Conservation (phyloP, 345 rosid species). For the Passiflora organensis region DNA sequence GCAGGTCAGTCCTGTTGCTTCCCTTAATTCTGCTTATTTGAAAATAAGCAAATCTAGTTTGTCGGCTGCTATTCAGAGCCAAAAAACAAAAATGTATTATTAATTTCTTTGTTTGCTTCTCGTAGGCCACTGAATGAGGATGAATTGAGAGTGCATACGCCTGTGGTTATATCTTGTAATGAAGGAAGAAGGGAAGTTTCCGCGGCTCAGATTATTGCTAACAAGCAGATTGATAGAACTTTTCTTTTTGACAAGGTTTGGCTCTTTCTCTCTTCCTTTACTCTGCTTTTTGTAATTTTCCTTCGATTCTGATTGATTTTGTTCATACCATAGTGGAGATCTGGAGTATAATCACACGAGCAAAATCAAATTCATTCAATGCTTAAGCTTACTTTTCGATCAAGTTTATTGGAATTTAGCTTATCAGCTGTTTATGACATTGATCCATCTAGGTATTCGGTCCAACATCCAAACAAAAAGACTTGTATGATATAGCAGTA, state of each 20-base stretch:
- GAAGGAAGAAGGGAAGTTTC: slow-evolving; percentile 86
- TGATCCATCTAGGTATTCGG: slow-evolving; percentile 67
- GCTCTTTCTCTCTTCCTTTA: not conserved
- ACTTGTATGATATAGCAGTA: slow-evolving; percentile 77
- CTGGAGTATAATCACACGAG: too few relatives aligned
- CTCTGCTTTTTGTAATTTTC: not conserved
- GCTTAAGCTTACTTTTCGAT: too few relatives aligned
- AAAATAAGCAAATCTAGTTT: too few relatives aligned
- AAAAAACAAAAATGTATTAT: too few relatives aligned
- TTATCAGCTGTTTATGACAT: slow-evolving; percentile 8
- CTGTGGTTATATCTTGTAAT: slow-evolving; percentile 81
- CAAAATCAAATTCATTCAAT: slow-evolving; percentile 1
- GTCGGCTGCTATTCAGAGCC: too few relatives aligned
- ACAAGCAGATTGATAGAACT: slow-evolving; percentile 93
- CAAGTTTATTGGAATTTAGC: not conserved
- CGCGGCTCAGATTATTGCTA: slow-evolving; percentile 82
- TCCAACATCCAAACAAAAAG: slow-evolving; percentile 81
- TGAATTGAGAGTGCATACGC: slow-evolving; percentile 63
- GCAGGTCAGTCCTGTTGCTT: slow-evolving; percentile 50
- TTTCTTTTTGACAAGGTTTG: slow-evolving; percentile 89
- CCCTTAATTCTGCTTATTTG: not conserved
- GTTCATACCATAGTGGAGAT: not conserved
- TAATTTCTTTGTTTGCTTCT: not conserved
- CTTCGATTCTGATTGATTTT: not conserved
- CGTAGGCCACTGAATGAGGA: slow-evolving; percentile 91